Evolutionary conservation across 352 stramenopile species (phyloP), one percentile per base, ranked within the genome.

Genomic region (Globisporangium megalacanthum): DNA sequence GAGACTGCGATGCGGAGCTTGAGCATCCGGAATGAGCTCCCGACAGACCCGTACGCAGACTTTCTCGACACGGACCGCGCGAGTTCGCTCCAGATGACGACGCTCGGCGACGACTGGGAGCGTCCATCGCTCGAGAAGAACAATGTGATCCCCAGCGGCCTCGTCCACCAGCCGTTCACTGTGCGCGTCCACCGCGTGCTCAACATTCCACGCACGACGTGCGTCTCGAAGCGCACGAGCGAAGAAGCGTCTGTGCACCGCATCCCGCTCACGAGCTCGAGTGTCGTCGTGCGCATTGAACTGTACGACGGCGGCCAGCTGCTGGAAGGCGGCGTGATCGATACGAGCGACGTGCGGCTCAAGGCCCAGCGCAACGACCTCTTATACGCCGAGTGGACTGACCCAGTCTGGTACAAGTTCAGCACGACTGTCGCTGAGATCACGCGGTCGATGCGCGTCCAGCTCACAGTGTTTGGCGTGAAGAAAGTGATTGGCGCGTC

Each of bases 181-280:
- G 75, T 94, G 35, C 78, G 78, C 50, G 79, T 94, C 64, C 69
- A 73, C n/a, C 84, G 84, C 3, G 77, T 94, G 11, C 56, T 94
- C 22, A 94, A 94, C 61, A 94, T 94, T 55, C 82, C 82, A 33
- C 82, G 84, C 7, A 75, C 65, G 10, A 94, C 83, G 4, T 88
- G 75, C 53, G 59, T 82, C 14, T 64, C 69, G 7, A 90, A 89
- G 54, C 72, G 82, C 17, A 81, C 81, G 0, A 88, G 75, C 56
- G 79, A 94, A 63, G 82, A 89, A 58, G 72, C 82, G 0, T 63
- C 72, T 1, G 45, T 91, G 11, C 76, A 72, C 8, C 62, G 59
- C 14, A 60, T 81, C 8, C 73, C 75, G 4, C 64, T 92, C 36
- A 73, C 68, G 8, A 85, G 73, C 45, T 79, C 80, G 10, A 90